These are phyloP conservation scores for Nemania sp. DNA, from an alignment of 2,329 filamentous ascomycete species.

Conservation along the genomic window DNA sequence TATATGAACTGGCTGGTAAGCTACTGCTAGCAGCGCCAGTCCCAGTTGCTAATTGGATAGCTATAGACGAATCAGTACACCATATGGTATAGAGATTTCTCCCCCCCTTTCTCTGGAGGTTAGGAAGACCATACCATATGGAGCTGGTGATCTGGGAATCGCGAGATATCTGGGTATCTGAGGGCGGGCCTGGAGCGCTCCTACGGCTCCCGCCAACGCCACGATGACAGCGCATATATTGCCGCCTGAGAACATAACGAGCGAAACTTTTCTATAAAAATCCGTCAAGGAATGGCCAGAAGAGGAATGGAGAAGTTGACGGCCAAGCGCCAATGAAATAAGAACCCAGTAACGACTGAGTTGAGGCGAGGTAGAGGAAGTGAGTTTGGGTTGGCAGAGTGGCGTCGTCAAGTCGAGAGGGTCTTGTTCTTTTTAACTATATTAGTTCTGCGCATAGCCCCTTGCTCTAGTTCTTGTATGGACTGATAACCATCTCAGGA, in stretches of 20 bases:
- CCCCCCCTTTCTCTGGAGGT: background rate
- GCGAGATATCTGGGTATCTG: conserved; percentile 12
- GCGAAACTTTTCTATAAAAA: conserved; percentile 10
- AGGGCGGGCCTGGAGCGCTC: conserved; percentile 15
- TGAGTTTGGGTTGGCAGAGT: background rate
- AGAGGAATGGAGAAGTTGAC: conserved; percentile 21
- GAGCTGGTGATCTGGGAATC: conserved; percentile 5
- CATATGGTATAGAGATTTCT: background rate
- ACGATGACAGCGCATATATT: conserved; percentile 23
- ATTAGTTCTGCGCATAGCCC: background rate
- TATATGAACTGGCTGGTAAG: background rate
- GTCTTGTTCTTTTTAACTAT: conserved; percentile 1
- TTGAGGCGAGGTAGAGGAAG: background rate
- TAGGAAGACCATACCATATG: background rate
- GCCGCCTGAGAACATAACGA: conserved; percentile 32
- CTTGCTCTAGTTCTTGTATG: background rate
- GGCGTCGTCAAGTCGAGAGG: background rate
- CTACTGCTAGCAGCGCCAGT: background rate
- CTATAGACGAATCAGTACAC: conserved; percentile 5
- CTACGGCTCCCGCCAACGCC: conserved; percentile 23
- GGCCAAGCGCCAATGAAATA: conserved; percentile 29
- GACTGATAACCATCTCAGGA: background rate
- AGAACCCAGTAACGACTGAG: conserved; percentile 9
- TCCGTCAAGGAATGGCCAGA: conserved; percentile 21
- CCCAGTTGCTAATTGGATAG: background rate